Base-by-base conservation (phyloP, 495 filamentous ascomycete species). In the Neurospora sublineolata region DNA sequence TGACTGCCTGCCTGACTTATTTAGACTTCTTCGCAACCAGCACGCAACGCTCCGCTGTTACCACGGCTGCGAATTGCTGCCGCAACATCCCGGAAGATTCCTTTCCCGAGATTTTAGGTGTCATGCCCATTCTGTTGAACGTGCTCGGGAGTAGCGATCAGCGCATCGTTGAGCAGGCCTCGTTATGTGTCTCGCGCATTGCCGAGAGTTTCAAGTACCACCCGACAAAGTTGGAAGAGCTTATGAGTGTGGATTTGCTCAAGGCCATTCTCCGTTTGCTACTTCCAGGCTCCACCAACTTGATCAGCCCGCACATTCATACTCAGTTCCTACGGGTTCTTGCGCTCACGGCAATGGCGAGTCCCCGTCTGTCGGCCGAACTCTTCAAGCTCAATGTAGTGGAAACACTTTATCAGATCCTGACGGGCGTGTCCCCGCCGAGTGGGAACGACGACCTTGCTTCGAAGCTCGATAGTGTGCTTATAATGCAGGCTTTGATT, bases 401-500 rank as follows among this genome's bases (percentile, higher is more conserved):
- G 20, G 95, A 99, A 78, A 99, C 95, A 1, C 86, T 99, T 12
- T 98, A 97, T 79, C 95, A 99, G 79, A 99, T 98, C 42, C 82
- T 99, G 72, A 99, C 96, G 1, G 95, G 96, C 40, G 92, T 99
- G 1, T 99, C 95, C 0, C 92, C 95, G 8, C 95, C 95, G 30
- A 87, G 84, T 74, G 91, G 91, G 52, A 86, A 86, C 6, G 92
- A 96, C 20, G 91, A 94, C 78, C 86, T 92, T 38, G 91, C 92
- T n/a, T 87, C 86, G 33, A 97, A 95, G 81, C 93, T 97, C 77
- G 94, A 98, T 82, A 97, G 92, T 77, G 94, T 98, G 37, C 89
- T 99, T 68, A 94, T 98, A 80, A 98, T 99, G 96, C 95, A 99
- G 78, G 94, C 95, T 38, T 82, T 99, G 75, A 97, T 99, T 70